phyloP scores from a whole-genome alignment of 345 rosid species.

The Eucalyptus dawsonii region DNA sequence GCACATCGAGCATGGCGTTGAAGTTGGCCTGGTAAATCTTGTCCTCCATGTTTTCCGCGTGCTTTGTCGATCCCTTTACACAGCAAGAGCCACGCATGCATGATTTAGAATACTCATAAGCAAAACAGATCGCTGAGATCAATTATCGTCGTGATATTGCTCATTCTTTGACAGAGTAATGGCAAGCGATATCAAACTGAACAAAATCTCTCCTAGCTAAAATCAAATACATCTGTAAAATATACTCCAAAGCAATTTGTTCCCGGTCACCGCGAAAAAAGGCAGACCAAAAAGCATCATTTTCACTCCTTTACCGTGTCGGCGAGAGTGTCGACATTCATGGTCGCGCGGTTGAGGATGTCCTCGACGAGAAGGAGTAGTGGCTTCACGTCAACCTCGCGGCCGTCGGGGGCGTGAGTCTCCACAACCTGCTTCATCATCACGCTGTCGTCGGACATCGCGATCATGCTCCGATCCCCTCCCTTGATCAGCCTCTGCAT shows the following conservation, averaged over 20 bases:
- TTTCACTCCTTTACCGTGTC: constrained; percentile 9
- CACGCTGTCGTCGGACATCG: constrained; percentile 39
- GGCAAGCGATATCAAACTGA: neutral
- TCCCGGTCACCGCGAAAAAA: neutral
- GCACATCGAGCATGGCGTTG: constrained; percentile 14
- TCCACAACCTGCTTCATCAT: constrained; percentile 46
- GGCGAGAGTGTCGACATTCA: constrained; percentile 14
- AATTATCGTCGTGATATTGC: neutral
- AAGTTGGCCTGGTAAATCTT: constrained; percentile 4
- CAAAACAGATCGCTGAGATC: neutral
- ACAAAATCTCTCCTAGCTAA: neutral
- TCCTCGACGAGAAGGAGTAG: constrained; percentile 54
- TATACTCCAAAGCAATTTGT: neutral
- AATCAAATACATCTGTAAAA: neutral
- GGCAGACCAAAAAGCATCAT: neutral
- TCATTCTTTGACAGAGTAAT: neutral
- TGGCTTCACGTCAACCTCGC: constrained; percentile 38
- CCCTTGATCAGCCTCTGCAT: constrained; percentile 6
- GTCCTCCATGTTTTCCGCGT: constrained; percentile 18
- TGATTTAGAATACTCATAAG: neutral
- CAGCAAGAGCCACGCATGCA: neutral
- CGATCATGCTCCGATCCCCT: constrained; percentile 11
- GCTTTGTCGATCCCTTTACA: neutral
- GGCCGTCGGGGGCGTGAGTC: constrained; percentile 56
- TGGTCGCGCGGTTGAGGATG: constrained; percentile 40